A percentile compares a stretch with the other conserved stretches of the same genome.
phyloP scores from a whole-genome alignment of 2,329 filamentous ascomycete genomes.

The Diaporthe batatas region DNA sequence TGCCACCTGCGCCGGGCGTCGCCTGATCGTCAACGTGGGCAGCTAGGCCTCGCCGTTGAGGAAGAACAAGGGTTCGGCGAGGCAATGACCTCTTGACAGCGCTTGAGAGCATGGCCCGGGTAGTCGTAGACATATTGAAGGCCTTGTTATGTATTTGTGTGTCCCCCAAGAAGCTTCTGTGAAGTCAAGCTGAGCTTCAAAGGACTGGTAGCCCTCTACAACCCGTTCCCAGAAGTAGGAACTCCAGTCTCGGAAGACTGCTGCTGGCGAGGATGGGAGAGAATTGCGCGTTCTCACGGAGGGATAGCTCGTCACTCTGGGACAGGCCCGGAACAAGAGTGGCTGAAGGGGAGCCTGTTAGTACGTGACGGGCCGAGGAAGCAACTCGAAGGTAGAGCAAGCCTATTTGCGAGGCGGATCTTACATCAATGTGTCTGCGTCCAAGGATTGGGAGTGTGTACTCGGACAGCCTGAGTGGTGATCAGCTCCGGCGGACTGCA shows the following conservation, averaged over 20 bases:
- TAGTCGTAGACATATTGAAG: neutral
- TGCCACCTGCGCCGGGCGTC: neutral
- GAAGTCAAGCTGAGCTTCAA: neutral
- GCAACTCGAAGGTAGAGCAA: fast-evolving
- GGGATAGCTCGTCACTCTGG: no score
- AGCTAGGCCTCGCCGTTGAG: constrained; percentile 11
- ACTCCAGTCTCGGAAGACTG: no score
- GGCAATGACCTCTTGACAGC: neutral
- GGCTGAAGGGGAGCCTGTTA: neutral
- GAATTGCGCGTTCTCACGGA: no score
- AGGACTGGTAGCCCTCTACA: neutral
- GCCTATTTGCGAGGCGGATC: fast-evolving
- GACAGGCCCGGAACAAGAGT: no score
- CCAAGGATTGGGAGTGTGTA: neutral
- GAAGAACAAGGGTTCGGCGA: neutral
- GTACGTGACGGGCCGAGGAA: neutral
- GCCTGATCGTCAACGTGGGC: neutral
- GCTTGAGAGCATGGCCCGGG: neutral
- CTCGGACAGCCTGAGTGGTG: neutral
- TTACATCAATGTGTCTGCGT: neutral
- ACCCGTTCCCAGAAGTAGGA: neutral
- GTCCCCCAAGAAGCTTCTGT: neutral
- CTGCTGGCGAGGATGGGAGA: no score
- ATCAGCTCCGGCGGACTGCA: neutral
- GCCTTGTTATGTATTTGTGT: neutral